Evolutionary conservation across 2,329 filamentous ascomycete genomes (phyloP).

Genomic region (Talaromyces funiculosus): DNA sequence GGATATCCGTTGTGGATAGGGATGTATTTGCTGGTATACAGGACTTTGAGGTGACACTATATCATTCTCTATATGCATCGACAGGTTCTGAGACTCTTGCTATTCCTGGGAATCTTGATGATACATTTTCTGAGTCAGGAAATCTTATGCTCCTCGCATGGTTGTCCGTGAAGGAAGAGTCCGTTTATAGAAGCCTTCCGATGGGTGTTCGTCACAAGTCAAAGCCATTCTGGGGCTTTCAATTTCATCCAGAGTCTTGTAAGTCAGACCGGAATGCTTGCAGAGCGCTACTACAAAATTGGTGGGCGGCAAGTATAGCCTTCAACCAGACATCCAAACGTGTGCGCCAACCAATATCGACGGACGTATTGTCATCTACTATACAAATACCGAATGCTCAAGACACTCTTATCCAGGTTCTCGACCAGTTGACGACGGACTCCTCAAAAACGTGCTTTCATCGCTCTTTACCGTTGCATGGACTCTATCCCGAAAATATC

Average conservation of each 20-base stretch:
- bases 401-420: slow-evolving; percentile 42
- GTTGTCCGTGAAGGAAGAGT: slow-evolving; percentile 42
- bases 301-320: slow-evolving; percentile 61
- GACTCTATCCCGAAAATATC: slow-evolving; percentile 27
- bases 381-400: slow-evolving; percentile 37
- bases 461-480: slow-evolving; percentile 21
- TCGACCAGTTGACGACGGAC: slow-evolving; percentile 29
- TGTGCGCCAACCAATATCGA: slow-evolving; percentile 18
- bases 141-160: slow-evolving; percentile 56
- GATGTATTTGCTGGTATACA: slow-evolving; percentile 63
- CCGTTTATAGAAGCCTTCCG: slow-evolving; percentile 46
- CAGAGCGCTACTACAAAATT: slow-evolving; percentile 62
- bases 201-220: slow-evolving; percentile 67
- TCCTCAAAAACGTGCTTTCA: slow-evolving; percentile 24
- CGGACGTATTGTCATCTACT: slow-evolving; percentile 18
- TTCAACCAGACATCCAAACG: slow-evolving; percentile 51
- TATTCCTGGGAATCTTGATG: neutral
- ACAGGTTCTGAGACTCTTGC: slow-evolving; percentile 16
- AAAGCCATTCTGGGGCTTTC: slow-evolving; percentile 78
- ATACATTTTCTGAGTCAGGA: slow-evolving; percentile 14
- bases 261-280: slow-evolving; percentile 60
- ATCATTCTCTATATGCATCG: slow-evolving; percentile 59
- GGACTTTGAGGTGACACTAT: slow-evolving; percentile 65
- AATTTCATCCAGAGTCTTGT: slow-evolving; percentile 89
- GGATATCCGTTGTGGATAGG: slow-evolving; percentile 53